Evolutionary conservation across 805 yeast genomes (phyloP).

Genomic region (Helenozyma baotianmanensis): DNA sequence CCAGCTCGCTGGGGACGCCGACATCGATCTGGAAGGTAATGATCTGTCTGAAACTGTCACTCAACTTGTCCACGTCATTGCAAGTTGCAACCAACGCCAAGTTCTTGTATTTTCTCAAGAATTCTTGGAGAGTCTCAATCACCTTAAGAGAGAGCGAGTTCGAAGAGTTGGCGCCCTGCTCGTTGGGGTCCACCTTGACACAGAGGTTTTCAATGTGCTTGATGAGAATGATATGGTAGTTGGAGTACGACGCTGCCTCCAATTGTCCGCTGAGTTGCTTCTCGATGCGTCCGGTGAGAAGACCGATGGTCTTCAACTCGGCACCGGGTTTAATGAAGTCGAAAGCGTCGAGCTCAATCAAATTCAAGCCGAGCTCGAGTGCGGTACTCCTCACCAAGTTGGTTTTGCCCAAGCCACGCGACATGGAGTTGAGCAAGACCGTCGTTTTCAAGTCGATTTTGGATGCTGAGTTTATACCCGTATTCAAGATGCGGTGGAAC

Average conservation of each 20-base stretch:
- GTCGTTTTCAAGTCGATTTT: slow-evolving; percentile 51
- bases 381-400: slow-evolving; percentile 55
- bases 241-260: slow-evolving; percentile 32
- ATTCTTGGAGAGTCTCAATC: slow-evolving; percentile 52
- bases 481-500: slow-evolving; percentile 49
- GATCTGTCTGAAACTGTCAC: slow-evolving; percentile 59
- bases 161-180: slow-evolving; percentile 33
- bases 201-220: slow-evolving; percentile 77
- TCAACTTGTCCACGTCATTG: slow-evolving; percentile 63
- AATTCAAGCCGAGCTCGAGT: slow-evolving; percentile 57
- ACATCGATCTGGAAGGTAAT: slow-evolving; percentile 75
- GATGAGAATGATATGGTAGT: slow-evolving; percentile 47
- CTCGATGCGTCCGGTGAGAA: slow-evolving; percentile 72
- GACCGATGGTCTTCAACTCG: slow-evolving; percentile 74
- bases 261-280: slow-evolving; percentile 28
- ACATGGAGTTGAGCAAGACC: slow-evolving; percentile 60
- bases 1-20: slow-evolving; percentile 73
- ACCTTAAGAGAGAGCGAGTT: slow-evolving; percentile 52
- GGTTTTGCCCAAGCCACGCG: slow-evolving; percentile 76
- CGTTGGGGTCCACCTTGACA: slow-evolving; percentile 58
- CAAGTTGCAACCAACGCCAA: slow-evolving; percentile 60
- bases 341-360: slow-evolving; percentile 65
- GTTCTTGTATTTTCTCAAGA: slow-evolving; percentile 38
- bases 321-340: slow-evolving; percentile 65
- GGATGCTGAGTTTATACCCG: slow-evolving; percentile 38